Conservation (phyloP, 1,284 basidiomycete genomes). For the Ceratobasidium sp. region DNA sequence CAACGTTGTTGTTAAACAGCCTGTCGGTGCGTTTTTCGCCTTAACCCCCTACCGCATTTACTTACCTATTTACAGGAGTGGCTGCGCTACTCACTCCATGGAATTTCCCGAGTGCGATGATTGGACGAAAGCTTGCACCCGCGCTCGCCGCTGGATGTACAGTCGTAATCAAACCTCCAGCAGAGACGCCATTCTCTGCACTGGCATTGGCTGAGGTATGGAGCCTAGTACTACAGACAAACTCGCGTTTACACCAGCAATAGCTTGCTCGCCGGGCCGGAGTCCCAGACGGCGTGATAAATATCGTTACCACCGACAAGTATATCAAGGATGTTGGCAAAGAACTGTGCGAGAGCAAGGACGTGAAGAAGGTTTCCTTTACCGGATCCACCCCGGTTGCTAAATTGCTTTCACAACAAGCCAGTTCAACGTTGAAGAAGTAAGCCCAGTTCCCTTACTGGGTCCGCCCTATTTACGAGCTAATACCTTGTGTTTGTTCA, state of each 20-base stretch:
- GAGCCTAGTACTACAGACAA: background rate
- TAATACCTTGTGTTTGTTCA: constrained; percentile 46
- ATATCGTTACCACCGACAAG: constrained; percentile 87
- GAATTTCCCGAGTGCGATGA: constrained; percentile 95
- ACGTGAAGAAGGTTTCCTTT: constrained; percentile 89
- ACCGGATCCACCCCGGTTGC: constrained; percentile 94
- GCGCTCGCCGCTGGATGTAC: constrained; percentile 97
- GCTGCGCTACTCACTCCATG: constrained; percentile 80
- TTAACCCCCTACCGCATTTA: background rate
- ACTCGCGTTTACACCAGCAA: background rate
- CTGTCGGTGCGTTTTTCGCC: constrained; percentile 67
- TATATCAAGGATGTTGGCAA: constrained; percentile 83
- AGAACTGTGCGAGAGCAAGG: constrained; percentile 69
- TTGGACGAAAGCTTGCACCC: constrained; percentile 82
- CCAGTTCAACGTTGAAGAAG: constrained; percentile 91
- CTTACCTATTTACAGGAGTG: constrained; percentile 38
- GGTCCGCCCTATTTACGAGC: background rate
- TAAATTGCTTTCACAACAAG: constrained; percentile 85
- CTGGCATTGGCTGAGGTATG: constrained; percentile 84
- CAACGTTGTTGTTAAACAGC: constrained; percentile 94
- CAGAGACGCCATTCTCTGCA: constrained; percentile 94
- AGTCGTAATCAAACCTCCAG: constrained; percentile 92
- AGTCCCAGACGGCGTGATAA: constrained; percentile 93
- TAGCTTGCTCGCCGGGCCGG: constrained; percentile 87
- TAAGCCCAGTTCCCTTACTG: constrained; percentile 50